Base-by-base conservation (phyloP, 2,329 filamentous ascomycete genomes). In the Calonectria hawksworthii region DNA sequence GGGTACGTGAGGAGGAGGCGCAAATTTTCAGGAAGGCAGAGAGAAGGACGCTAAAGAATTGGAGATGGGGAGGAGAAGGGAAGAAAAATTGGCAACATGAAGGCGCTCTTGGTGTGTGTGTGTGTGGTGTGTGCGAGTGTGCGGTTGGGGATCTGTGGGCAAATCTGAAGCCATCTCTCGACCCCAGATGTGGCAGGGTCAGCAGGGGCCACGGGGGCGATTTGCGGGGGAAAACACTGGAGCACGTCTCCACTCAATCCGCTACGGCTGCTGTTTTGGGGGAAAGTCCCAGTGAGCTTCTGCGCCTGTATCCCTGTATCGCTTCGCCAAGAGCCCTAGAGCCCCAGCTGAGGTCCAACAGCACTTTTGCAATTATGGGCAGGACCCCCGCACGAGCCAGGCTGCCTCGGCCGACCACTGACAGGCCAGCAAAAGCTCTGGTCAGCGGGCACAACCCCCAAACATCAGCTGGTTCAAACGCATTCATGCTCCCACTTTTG, bases 271-370 rank as follows among this genome's bases (percentile, higher is more conserved):
- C 65, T 69, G 36, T 51, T 50, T 66, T 74, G 26, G 38, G 61
- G 72, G 51, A 18, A 11, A 6, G 50, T 36, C n/a, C 21, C 67
- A 56, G 64, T 51, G 64, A 23, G 32, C 47, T 41, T 61, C 34
- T 23, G 56, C 23, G 56, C 34, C 30, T 38, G n/a, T 26, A 38
- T 21, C 56, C 56, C 56, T 63, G 56, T 63, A 36, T 63, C 23
- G 36, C 56, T 63, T 63, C 56, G 50, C 52, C 68, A 51, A 52
- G 54, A 38, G 51, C 36, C 56, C 56, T 63, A 13, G 56, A 61
- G 34, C 34, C 63, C 51, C 76, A 77, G 72, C 78, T 80, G 77
- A 80, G 56, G 75, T 68, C 63, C 74, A 68, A 73, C 75, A 68
- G 75, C 74, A 76, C 72, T 63, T 69, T 52, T 65, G 50, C 50